Evolutionary conservation across 2,329 filamentous ascomycete genomes (phyloP).

Genomic region (Pseudogymnoascus sp.): DNA sequence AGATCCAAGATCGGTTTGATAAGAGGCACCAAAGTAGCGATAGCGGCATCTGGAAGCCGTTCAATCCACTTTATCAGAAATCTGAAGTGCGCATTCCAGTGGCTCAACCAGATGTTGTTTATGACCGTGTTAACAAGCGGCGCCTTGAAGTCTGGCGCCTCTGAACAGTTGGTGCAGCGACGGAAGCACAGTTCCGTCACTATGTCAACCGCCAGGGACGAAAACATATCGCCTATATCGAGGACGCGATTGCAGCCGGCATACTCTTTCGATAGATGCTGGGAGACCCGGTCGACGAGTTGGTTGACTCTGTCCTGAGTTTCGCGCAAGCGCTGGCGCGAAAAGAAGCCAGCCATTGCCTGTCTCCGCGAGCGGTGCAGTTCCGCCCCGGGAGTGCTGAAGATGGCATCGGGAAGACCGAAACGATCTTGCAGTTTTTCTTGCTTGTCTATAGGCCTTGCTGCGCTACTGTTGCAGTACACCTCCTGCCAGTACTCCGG

Average conservation of each 20-base stretch:
- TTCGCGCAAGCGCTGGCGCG: not conserved
- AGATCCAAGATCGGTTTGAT: not conserved
- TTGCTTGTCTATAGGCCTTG: slow-evolving; percentile 2
- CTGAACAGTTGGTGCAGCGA: not conserved
- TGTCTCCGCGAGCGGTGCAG: not conserved
- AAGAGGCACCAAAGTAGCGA: not conserved
- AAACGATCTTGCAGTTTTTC: not conserved
- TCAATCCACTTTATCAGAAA: not conserved
- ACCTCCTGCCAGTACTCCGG: slow-evolving; percentile 14
- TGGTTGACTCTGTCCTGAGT: not conserved
- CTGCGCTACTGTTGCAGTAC: not conserved
- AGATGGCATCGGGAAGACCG: not conserved
- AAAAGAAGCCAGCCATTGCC: not conserved
- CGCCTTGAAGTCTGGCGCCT: not conserved
- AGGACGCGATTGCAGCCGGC: not conserved
- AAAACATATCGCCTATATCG: slow-evolving; percentile 9
- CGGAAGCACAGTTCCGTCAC: not conserved
- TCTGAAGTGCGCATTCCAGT: not conserved
- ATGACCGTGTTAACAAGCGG: not conserved
- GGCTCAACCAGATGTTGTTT: not conserved
- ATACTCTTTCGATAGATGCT: not conserved
- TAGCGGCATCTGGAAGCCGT: not conserved
- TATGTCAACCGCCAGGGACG: slow-evolving; percentile 10
- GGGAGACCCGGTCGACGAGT: not conserved
- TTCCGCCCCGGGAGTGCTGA: not conserved